Conservation (phyloP, 2,329 filamentous ascomycete genomes). For the Microsporum ferrugineum region DNA sequence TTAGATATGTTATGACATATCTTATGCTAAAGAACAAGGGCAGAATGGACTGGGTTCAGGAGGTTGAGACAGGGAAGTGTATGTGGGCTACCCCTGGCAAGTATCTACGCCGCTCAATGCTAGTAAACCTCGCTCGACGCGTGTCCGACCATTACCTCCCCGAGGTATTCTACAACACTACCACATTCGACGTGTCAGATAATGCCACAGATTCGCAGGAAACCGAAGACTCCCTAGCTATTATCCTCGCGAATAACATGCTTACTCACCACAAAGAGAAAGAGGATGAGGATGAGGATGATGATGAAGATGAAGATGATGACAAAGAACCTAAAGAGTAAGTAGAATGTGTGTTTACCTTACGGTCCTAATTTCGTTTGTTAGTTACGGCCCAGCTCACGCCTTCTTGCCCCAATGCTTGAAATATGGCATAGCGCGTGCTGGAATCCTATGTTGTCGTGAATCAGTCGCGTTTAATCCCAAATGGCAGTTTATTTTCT, state of each 20-base stretch:
- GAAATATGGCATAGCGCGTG: too few species aligned
- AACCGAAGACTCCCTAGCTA: neutral
- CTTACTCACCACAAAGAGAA: neutral
- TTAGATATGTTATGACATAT: conserved; percentile 17
- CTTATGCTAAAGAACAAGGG: conserved; percentile 7
- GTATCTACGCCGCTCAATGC: conserved; percentile 8
- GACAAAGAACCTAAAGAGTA: neutral
- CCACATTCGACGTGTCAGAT: neutral
- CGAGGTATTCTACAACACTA: neutral
- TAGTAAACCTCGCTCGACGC: conserved; percentile 3
- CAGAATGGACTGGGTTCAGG: conserved; percentile 4
- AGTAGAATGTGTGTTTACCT: too few species aligned
- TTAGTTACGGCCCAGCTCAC: too few species aligned
- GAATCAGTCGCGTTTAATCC: too few species aligned
- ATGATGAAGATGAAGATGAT: neutral
- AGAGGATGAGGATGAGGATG: neutral
- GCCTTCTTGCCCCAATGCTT: too few species aligned
- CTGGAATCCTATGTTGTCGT: too few species aligned
- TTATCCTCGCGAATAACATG: neutral
- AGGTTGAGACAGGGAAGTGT: neutral
- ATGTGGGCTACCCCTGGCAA: conserved; percentile 6
- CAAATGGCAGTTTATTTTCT: too few species aligned
- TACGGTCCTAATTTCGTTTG: too few species aligned
- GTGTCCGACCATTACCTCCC: conserved; percentile 7
- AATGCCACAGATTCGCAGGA: neutral